Conservation (phyloP, 2,329 filamentous ascomycete genomes). For the Annulohypoxylon truncatum region DNA sequence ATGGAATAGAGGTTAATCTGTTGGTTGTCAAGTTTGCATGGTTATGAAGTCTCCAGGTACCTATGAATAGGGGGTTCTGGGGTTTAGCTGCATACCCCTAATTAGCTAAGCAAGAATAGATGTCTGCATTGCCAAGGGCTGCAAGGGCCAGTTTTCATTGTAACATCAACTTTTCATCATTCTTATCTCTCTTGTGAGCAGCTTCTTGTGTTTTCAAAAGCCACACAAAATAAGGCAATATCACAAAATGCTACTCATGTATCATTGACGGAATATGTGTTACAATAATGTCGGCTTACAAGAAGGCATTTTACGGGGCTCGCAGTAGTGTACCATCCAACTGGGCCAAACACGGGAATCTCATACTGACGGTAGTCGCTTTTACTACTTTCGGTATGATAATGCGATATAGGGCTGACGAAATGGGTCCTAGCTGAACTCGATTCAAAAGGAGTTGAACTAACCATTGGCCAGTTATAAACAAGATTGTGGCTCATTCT, state of each 20-base stretch:
- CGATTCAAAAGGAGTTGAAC: constrained; percentile 4
- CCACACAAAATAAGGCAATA: not conserved
- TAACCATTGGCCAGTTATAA: constrained; percentile 11
- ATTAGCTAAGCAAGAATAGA: not conserved
- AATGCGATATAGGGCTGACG: constrained; percentile 24
- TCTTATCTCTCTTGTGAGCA: not conserved
- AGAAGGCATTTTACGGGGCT: not conserved
- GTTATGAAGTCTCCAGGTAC: not conserved
- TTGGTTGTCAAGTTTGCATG: not conserved
- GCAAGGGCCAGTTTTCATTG: not conserved
- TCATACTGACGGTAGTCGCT: not conserved
- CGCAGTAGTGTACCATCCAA: too few species aligned
- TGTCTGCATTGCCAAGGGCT: not conserved
- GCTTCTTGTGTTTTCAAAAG: not conserved
- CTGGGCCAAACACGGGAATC: not conserved
- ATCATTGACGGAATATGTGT: not conserved
- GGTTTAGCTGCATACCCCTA: not conserved
- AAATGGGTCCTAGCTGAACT: not conserved
- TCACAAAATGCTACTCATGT: not conserved
- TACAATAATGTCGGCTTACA: not conserved
- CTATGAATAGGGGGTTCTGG: not conserved
- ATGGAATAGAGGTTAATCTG: constrained; percentile 4
- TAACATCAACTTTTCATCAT: not conserved
- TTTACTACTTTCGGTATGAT: constrained; percentile 13
- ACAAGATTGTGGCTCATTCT: constrained; percentile 15